Conservation (phyloP, 1,139 yeast genomes). For the Diutina siamensis region DNA sequence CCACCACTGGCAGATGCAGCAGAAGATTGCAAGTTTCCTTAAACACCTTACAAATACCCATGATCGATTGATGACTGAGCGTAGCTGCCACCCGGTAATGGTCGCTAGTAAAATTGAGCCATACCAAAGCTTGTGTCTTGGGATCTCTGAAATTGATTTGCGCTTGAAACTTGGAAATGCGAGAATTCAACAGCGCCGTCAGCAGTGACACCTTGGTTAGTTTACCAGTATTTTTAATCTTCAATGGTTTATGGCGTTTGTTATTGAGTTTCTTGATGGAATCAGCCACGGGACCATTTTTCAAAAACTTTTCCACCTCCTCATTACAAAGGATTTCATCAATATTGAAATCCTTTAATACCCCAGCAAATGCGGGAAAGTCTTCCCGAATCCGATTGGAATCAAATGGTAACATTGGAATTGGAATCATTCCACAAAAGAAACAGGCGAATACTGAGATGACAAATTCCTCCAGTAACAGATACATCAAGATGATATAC, state of each 20-base stretch:
- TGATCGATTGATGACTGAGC: slow-evolving; percentile 50
- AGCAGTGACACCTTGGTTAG: slow-evolving; percentile 41
- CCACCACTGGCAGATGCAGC: slow-evolving; percentile 62
- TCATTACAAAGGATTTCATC: slow-evolving; percentile 65
- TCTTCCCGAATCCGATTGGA: slow-evolving; percentile 65
- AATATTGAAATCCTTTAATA: slow-evolving; percentile 61
- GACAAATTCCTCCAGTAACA: slow-evolving; percentile 78
- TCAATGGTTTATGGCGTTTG: slow-evolving; percentile 33
- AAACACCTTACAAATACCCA: slow-evolving; percentile 77
- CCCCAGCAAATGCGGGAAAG: slow-evolving; percentile 52
- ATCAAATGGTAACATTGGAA: slow-evolving; percentile 73
- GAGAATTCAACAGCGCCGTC: slow-evolving; percentile 33
- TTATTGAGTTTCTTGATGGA: slow-evolving; percentile 46
- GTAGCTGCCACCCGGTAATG: slow-evolving; percentile 57
- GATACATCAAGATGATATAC: slow-evolving; percentile 68
- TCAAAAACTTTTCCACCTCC: slow-evolving; percentile 62
- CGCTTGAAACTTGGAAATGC: slow-evolving; percentile 35
- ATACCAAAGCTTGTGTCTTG: slow-evolving; percentile 40
- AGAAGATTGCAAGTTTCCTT: slow-evolving; percentile 87
- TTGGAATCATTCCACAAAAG: slow-evolving; percentile 65
- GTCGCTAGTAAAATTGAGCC: slow-evolving; percentile 66
- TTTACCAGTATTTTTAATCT: slow-evolving; percentile 58
- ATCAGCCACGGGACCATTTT: slow-evolving; percentile 56
- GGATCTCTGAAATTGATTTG: slow-evolving; percentile 31
- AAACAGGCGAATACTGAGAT: slow-evolving; percentile 82